Conservation (phyloP, 345 rosid species). For the Heritiera fomes region DNA sequence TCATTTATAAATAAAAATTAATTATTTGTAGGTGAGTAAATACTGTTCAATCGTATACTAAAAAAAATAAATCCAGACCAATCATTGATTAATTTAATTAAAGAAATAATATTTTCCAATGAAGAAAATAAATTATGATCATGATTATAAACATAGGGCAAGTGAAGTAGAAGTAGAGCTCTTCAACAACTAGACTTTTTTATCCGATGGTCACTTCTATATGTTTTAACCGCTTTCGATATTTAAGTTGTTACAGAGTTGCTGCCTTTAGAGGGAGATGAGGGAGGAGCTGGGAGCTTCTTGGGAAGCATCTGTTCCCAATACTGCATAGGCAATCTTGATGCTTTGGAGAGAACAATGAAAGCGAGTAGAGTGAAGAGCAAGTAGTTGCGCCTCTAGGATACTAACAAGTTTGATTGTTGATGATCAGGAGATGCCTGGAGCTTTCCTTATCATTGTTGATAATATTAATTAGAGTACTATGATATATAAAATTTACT, state of each 20-base stretch:
- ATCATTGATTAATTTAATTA: no score
- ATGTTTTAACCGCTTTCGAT: conserved; percentile 34
- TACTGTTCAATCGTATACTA: no score
- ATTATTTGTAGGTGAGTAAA: no score
- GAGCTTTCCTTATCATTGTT: conserved; percentile 27
- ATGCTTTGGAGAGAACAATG: conserved; percentile 49
- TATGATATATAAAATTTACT: no score
- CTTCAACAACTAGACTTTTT: conserved; percentile 47
- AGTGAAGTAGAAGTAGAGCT: conserved; percentile 1
- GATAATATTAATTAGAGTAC: no score
- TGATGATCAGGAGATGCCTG: conserved; percentile 23
- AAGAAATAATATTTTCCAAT: no score
- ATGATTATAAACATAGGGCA: no score
- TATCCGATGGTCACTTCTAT: conserved; percentile 42
- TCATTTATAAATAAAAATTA: no score
- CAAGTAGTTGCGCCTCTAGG: conserved; percentile 44
- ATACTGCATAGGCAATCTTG: conserved; percentile 58
- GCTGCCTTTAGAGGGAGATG: conserved; percentile 90
- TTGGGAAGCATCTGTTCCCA: conserved; percentile 92
- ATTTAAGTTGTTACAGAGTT: conserved; percentile 55
- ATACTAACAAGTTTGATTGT: conserved; percentile 34
- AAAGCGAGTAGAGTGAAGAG: conserved; percentile 41
- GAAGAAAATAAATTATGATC: no score
- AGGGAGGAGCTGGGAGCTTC: conserved; percentile 70
- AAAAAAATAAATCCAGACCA: no score